Evolutionary conservation across 139 green algal species (phyloP).

Genomic region (Yamagishiella unicocca): DNA sequence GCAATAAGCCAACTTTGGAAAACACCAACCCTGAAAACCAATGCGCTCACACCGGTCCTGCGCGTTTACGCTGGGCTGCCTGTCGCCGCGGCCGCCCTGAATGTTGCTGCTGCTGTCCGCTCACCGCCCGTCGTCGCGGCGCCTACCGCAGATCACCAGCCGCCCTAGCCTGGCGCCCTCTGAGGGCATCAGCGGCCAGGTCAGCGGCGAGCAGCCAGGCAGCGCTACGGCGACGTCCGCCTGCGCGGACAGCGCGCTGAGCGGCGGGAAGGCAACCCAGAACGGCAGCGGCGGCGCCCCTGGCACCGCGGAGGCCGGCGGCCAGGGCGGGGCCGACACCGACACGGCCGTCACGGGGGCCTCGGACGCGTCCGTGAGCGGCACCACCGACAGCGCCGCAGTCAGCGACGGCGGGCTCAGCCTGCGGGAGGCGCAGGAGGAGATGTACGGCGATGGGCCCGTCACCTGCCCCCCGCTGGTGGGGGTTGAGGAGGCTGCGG

Average conservation of each 20-base stretch:
- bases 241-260: neutral
- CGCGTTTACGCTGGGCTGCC: too few relatives aligned
- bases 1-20: too few relatives aligned
- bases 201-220: neutral
- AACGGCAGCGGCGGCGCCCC: too few relatives aligned
- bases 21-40: too few relatives aligned
- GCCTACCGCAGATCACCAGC: constrained; percentile 32
- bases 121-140: too few relatives aligned
- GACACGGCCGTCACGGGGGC: neutral
- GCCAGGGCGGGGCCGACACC: neutral
- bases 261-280: too few relatives aligned
- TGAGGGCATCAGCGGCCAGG: neutral
- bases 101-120: too few relatives aligned
- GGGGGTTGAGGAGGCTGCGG: constrained; percentile 27
- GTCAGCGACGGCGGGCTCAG: neutral
- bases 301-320: neutral
- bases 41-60: too few relatives aligned
- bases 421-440: constrained; percentile 27
- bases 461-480: constrained; percentile 1
- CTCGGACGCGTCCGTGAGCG: neutral
- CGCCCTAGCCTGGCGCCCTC: constrained; percentile 25
- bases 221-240: neutral
- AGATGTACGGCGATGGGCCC: constrained; percentile 31
- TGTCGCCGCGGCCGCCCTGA: too few relatives aligned
- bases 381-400: neutral